These are phyloP conservation scores for Diutina pseudorugosa DNA, from an alignment of 1,139 yeast genomes.

Conservation along the genomic window DNA sequence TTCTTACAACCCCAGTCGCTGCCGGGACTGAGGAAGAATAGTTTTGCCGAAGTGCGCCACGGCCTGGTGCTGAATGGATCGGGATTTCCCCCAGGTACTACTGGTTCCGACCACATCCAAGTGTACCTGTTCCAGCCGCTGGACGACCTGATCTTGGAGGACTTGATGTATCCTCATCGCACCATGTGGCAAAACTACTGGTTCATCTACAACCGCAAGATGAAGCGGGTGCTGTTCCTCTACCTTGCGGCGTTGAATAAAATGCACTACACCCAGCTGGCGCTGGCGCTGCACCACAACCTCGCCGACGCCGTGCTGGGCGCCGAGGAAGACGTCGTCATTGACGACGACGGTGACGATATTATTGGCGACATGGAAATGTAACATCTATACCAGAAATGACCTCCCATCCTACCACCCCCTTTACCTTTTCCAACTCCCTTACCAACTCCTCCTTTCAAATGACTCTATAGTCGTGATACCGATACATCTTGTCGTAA, in stretches of 20 bases:
- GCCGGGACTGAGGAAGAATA: constrained; percentile 15
- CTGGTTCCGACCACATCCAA: constrained; percentile 9
- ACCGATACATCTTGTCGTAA: neutral
- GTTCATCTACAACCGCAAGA: constrained; percentile 83
- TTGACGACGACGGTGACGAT: constrained; percentile 19
- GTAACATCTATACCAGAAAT: neutral
- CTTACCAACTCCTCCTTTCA: too few relatives aligned
- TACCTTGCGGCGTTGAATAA: constrained; percentile 40
- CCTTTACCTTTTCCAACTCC: too few relatives aligned
- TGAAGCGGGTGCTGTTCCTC: constrained; percentile 81
- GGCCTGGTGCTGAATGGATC: neutral
- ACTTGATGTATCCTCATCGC: constrained; percentile 53
- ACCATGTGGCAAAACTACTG: constrained; percentile 86
- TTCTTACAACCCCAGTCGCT: constrained; percentile 9
- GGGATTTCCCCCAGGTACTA: too few relatives aligned
- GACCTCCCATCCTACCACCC: too few relatives aligned
- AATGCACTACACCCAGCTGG: constrained; percentile 17
- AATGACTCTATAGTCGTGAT: neutral
- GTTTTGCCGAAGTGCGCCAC: constrained; percentile 9
- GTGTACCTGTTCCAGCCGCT: constrained; percentile 74
- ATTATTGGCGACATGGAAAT: constrained; percentile 27
- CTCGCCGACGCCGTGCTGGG: constrained; percentile 11
- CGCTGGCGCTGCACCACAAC: constrained; percentile 4
- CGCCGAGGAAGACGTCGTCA: constrained; percentile 8
- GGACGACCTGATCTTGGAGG: constrained; percentile 66